Evolutionary conservation across 169 alveolate species (phyloP).

Genomic region (Plasmodium coatneyi): DNA sequence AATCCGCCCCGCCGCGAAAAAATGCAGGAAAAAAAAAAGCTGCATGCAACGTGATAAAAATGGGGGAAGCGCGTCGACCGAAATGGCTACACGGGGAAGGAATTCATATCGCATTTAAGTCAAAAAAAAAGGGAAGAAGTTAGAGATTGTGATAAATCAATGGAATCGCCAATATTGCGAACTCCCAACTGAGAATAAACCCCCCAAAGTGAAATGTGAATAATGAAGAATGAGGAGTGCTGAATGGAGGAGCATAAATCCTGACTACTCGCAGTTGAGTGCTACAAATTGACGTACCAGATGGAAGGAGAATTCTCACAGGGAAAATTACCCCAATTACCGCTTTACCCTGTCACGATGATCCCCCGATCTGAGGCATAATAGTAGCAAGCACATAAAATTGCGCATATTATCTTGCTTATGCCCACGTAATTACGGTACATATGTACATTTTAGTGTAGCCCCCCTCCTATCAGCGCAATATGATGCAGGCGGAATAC

Average conservation of each 20-base stretch:
- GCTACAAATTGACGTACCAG: background rate
- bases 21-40: background rate
- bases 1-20: background rate
- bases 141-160: background rate
- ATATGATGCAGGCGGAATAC: slow-evolving; percentile 61
- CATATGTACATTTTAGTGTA: background rate
- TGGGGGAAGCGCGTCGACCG: background rate
- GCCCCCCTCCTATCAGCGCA: background rate
- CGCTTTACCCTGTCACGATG: background rate
- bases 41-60: background rate
- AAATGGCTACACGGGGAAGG: background rate
- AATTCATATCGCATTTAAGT: background rate
- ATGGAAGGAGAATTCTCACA: background rate
- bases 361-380: background rate
- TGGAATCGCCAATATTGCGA: background rate
- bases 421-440: background rate
- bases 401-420: background rate
- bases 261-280: background rate
- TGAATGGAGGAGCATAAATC: background rate
- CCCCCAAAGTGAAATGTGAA: background rate
- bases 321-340: background rate
- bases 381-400: background rate
- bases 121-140: background rate
- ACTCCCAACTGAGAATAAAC: background rate
- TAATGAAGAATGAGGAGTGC: background rate